phyloP scores from a whole-genome alignment of 345 rosid genomes.

The Garcia nutans region DNA sequence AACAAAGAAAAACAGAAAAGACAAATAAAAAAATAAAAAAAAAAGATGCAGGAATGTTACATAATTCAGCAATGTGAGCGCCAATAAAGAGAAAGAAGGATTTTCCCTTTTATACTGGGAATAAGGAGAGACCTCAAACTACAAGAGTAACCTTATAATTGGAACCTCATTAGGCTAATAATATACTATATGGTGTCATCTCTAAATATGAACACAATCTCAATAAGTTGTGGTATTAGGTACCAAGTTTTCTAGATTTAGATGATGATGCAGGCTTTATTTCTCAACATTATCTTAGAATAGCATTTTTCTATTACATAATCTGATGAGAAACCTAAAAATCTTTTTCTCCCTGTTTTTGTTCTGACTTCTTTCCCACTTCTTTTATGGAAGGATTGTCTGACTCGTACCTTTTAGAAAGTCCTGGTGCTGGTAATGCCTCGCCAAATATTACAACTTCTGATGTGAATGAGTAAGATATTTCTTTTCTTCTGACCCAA shows the following conservation, averaged over 20 bases:
- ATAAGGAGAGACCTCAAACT: too few species aligned
- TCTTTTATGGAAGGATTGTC: slow-evolving; percentile 28
- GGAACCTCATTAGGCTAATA: too few species aligned
- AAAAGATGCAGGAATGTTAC: too few species aligned
- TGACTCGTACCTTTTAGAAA: slow-evolving; percentile 54
- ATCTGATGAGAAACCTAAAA: neutral
- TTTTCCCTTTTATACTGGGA: too few species aligned
- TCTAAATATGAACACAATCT: too few species aligned
- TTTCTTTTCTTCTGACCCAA: slow-evolving; percentile 7
- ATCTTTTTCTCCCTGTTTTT: neutral
- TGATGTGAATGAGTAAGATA: slow-evolving; percentile 66
- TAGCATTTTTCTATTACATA: neutral
- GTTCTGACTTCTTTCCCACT: slow-evolving; percentile 15
- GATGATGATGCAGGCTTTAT: neutral
- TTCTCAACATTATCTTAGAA: neutral
- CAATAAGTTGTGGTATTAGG: neutral
- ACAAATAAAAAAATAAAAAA: too few species aligned
- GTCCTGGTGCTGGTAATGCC: slow-evolving; percentile 36
- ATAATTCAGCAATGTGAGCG: too few species aligned
- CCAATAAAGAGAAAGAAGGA: too few species aligned
- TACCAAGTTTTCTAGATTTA: neutral
- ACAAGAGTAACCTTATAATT: too few species aligned
- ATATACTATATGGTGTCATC: too few species aligned
- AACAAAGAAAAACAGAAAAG: too few species aligned
- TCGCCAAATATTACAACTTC: slow-evolving; percentile 43